Evolutionary conservation across 495 filamentous ascomycete species (phyloP), one percentile per base, ranked within the genome.

Genomic region (Aspergillus leporis): DNA sequence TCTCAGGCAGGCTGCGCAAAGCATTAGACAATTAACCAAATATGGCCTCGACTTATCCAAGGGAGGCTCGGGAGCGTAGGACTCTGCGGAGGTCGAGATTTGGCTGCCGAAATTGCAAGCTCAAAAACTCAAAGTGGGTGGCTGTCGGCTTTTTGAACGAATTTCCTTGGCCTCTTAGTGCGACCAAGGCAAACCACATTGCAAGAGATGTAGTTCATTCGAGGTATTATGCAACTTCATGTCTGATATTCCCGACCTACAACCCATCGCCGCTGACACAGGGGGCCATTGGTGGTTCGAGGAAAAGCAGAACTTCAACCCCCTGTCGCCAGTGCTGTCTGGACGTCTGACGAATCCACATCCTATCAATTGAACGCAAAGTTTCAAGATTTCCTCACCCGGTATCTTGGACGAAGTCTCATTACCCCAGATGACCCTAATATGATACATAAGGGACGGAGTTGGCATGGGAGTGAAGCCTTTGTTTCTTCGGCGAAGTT

Each of bases 101-200:
- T 61, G 78, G 78, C 52, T 81, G 78, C 60, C 73, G 78, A 31
- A 80, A 79, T 61, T 81, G 76, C 70, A 82, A 81, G 65, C 73
- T 79, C 23, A 76, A 57, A 78, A 75, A 64, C 60, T 82, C 31
- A 81, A 81, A 72, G 78, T 81, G 48, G 22, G 68, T 53, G 31
- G n/a, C 21, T 10, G 32, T 32, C 21, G 16, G 21, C 49, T 45
- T 61, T 59, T 38, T 65, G 32, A 71, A 9, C 14, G 13, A 43
- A 55, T 34, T 12, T 23, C 28, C 25, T 3, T 28, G 25, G 25
- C 25, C 25, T 28, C 25, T 28, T 60, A 80, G 78, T 81, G 78
- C 49, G 78, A 80, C 43, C 76, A 81, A 68, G 46, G 22, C 31
- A 79, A 70, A 51, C 78, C 77, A 36, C 55, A 73, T 9, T 81